Base-by-base conservation (phyloP, 257 asterid genomes). In the Parsonsia alboflavescens region DNA sequence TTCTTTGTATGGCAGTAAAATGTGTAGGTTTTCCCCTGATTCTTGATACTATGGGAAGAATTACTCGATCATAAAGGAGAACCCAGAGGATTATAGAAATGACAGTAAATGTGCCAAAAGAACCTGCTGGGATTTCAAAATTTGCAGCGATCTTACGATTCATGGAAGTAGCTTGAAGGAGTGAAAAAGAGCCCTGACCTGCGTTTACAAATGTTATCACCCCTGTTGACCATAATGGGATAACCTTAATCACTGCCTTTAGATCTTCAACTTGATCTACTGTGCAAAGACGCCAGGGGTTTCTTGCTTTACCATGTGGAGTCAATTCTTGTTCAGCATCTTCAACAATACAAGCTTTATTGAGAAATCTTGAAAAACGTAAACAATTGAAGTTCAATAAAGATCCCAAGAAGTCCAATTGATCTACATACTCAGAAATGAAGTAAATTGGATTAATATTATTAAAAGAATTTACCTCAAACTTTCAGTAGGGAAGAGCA, bases 191-290 rank as follows among this genome's bases (percentile, higher is more conserved):
- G 75, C 48, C 76, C 48, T 93, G 98, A 82, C 88, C 46, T 2
- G 80, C 30, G 50, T 83, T 88, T 42, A 93, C 76, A 2, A 82
- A 69, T 82, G 90, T 76, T 63, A 91, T 76, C 80, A 83, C 79
- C 5, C 96, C 98, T 0, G 97, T 81, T 2, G 86, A 88, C 98
- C 98, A 93, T 56, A 93, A 83, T 0, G 96, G 97, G 46, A 91
- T 33, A 2, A 90, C 84, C 71, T 84, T 80, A 36, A 93, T 63
- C 9, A 91, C 78, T 2, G 91, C 73, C 79, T 91, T 93, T 65
- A 93, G 86, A 79, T 89, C 97, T 80, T 90, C 94, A 0, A 89
- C 94, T 79, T 88, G 98, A 67, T 86, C 90, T 0, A 90, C 87
- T 0, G 91, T 90, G 85, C 97, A 90, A 21, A 88, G 88, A 16